Conservation (phyloP, 1,139 yeast genomes). For the Casaregolazyma suthepensis region DNA sequence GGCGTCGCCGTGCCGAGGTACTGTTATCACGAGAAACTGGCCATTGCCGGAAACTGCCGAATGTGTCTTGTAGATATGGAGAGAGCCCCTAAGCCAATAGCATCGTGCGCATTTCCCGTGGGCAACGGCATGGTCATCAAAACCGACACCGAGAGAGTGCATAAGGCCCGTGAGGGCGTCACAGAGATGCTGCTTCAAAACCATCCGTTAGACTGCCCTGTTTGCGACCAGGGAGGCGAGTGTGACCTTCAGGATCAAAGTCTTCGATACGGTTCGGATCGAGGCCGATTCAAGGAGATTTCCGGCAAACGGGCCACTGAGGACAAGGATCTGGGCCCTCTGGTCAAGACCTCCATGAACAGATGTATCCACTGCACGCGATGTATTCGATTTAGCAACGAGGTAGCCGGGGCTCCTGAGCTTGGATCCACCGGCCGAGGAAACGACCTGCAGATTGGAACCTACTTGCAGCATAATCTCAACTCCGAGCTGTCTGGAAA, state of each 20-base stretch:
- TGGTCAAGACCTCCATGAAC: conserved; percentile 87
- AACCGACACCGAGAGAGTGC: conserved; percentile 73
- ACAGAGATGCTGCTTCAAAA: conserved; percentile 84
- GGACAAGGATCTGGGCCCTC: conserved; percentile 85
- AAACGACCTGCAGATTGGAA: conserved; percentile 87
- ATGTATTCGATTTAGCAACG: conserved; percentile 86
- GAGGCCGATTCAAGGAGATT: conserved; percentile 78
- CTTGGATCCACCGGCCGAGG: conserved; percentile 88
- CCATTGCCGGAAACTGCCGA: conserved; percentile 92
- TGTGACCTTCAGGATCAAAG: conserved; percentile 90
- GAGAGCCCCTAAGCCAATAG: conserved; percentile 84
- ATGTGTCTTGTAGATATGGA: conserved; percentile 92
- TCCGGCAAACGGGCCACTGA: conserved; percentile 87
- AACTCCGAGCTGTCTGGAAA: conserved; percentile 86
- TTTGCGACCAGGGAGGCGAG: conserved; percentile 93
- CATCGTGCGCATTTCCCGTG: conserved; percentile 90
- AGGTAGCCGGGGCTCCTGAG: conserved; percentile 90
- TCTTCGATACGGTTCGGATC: conserved; percentile 75
- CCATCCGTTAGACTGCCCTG: conserved; percentile 91
- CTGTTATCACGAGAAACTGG: conserved; percentile 87
- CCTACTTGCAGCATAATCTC: conserved; percentile 78
- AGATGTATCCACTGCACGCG: conserved; percentile 92
- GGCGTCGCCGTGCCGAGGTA: conserved; percentile 85
- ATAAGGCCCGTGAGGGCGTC: conserved; percentile 84
- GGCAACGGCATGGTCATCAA: conserved; percentile 84